Evolutionary conservation across 1,139 yeast species (phyloP).

Genomic region (Debaryomyces psychrophilus): DNA sequence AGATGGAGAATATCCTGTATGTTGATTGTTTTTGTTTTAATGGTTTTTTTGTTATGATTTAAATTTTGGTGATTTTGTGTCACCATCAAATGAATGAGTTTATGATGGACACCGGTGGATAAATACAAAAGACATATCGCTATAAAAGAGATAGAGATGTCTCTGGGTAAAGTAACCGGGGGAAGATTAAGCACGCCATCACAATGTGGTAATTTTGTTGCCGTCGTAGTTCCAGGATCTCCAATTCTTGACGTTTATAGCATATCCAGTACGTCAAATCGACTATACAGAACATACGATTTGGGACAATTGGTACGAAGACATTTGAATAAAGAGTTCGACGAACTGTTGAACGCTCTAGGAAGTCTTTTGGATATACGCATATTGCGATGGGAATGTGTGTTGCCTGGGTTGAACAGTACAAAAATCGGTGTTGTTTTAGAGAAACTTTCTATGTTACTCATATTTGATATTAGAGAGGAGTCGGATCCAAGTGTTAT

Average conservation of each 20-base stretch:
- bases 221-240: neutral
- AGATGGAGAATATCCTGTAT: constrained; percentile 16
- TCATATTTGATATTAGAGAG: constrained; percentile 28
- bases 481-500: constrained; percentile 33
- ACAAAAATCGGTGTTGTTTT: constrained; percentile 34
- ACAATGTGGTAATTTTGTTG: constrained; percentile 8
- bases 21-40: constrained; percentile 18
- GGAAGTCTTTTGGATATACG: neutral
- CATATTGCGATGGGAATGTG: constrained; percentile 32
- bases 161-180: neutral
- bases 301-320: constrained; percentile 11
- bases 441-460: constrained; percentile 24
- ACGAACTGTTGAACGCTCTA: constrained; percentile 1
- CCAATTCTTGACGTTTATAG: constrained; percentile 1
- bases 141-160: neutral
- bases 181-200: constrained; percentile 6
- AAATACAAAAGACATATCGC: neutral
- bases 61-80: constrained; percentile 12
- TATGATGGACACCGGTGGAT: neutral
- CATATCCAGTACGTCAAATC: neutral
- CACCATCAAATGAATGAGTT: neutral
- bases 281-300: constrained; percentile 15
- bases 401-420: constrained; percentile 15
- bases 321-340: constrained; percentile 3
- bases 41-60: constrained; percentile 12